Evolutionary conservation across 305 asterid genomes (phyloP).

Genomic region (Fraxinus paxiana): DNA sequence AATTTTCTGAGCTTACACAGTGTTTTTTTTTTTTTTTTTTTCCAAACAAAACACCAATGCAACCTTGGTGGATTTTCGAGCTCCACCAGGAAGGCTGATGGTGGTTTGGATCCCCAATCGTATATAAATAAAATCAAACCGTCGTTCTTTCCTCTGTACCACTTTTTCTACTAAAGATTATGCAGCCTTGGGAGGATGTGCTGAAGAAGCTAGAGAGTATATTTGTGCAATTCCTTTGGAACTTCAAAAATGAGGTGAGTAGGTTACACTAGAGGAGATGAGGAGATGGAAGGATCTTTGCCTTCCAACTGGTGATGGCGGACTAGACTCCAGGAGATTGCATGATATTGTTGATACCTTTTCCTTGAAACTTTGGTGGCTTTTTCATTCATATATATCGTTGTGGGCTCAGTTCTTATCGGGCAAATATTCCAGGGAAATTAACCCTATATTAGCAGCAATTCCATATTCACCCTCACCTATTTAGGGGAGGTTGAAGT

Average conservation of each 20-base stretch:
- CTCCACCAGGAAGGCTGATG: not conserved
- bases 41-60: too few species aligned
- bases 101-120: not conserved
- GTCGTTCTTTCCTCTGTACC: not conserved
- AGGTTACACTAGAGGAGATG: not conserved
- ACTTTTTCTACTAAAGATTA: not conserved
- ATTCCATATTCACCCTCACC: not conserved
- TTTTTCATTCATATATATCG: not conserved
- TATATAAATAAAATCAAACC: too few species aligned
- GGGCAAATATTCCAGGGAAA: not conserved
- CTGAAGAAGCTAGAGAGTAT: not conserved
- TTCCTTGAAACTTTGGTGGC: not conserved
- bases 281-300: not conserved
- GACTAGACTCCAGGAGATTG: not conserved
- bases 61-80: not conserved
- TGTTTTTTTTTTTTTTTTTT: not conserved
- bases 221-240: not conserved
- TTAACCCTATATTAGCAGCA: not conserved
- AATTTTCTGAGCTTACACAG: not conserved
- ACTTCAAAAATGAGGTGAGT: not conserved
- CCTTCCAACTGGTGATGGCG: not conserved
- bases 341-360: not conserved
- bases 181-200: not conserved
- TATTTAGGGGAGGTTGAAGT: not conserved
- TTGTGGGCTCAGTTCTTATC: not conserved